These are phyloP conservation scores for Clarkia xantiana DNA, from an alignment of 345 rosid species.

Conservation along the genomic window DNA sequence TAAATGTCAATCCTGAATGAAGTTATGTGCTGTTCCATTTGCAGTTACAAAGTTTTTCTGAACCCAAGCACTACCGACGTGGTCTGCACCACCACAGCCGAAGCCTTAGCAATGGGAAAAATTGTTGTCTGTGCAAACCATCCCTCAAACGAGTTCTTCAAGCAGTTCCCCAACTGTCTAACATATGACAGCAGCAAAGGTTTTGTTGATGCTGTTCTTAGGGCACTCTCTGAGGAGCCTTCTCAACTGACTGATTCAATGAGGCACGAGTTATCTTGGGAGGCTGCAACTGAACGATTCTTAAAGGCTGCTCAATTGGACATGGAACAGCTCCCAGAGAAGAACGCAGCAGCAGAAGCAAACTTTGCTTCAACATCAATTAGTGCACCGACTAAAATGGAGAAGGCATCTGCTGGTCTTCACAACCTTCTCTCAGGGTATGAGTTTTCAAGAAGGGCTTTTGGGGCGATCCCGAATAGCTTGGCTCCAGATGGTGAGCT, in stretches of 20 bases:
- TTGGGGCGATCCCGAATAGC: conserved; percentile 79
- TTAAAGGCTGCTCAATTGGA: conserved; percentile 37
- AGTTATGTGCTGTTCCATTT: conserved; percentile 4
- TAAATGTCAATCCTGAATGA: neutral
- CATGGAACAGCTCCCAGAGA: neutral
- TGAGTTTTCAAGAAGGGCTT: conserved; percentile 58
- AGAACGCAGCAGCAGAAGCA: neutral
- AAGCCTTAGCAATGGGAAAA: conserved; percentile 97
- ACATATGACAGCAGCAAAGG: conserved; percentile 35
- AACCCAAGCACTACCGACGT: conserved; percentile 98
- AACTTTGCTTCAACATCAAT: conserved; percentile 19
- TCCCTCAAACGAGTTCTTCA: conserved; percentile 41
- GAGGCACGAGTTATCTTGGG: conserved; percentile 72
- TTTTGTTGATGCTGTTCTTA: conserved; percentile 36
- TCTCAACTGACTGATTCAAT: conserved; percentile 43
- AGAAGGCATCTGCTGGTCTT: conserved; percentile 61
- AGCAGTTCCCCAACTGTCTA: conserved; percentile 75
- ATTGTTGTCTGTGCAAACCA: conserved; percentile 49
- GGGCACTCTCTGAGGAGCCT: conserved; percentile 65
- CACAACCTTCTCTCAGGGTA: conserved; percentile 56
- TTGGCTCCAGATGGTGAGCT: conserved; percentile 74
- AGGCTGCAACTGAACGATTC: conserved; percentile 78
- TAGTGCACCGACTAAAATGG: conserved; percentile 29
- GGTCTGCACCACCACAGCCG: conserved; percentile 94
- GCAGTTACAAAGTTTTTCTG: conserved; percentile 83